phyloP scores from a whole-genome alignment of 2,329 filamentous ascomycete genomes.

The Chaetothyriales sp. region DNA sequence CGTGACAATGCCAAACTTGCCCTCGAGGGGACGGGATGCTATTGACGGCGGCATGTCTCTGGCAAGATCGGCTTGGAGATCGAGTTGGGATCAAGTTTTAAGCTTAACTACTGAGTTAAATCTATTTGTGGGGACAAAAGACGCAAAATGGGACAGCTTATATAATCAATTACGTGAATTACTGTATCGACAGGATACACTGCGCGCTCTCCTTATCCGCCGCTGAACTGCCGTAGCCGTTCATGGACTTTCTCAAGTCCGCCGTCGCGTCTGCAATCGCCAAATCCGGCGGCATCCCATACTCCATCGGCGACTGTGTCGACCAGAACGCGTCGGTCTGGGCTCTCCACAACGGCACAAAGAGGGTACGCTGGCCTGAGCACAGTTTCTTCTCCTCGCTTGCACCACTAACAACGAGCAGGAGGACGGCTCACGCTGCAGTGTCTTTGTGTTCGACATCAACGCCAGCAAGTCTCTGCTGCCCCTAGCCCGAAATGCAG shows the following conservation, averaged over 20 bases:
- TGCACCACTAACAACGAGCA: conserved; percentile 26
- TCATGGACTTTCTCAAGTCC: conserved; percentile 96
- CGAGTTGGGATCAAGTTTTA: too few relatives aligned
- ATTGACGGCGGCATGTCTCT: conserved; percentile 9
- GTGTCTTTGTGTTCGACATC: conserved; percentile 92
- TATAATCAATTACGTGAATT: not conserved
- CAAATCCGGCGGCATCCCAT: conserved; percentile 83
- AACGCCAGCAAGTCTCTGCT: conserved; percentile 63
- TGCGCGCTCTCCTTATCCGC: not conserved
- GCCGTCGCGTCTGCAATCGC: conserved; percentile 93
- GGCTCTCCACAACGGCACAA: conserved; percentile 90
- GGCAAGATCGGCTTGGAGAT: conserved; percentile 5
- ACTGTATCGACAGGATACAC: too few relatives aligned
- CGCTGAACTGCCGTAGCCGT: not conserved
- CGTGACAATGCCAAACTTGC: conserved; percentile 65
- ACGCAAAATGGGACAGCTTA: not conserved
- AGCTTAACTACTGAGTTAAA: too few relatives aligned
- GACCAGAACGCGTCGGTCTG: conserved; percentile 89
- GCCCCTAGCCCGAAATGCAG: conserved; percentile 78
- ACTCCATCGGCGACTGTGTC: conserved; percentile 80
- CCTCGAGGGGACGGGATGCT: conserved; percentile 38
- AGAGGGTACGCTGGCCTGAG: conserved; percentile 46
- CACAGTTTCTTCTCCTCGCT: not conserved
- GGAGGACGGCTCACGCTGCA: conserved; percentile 90
- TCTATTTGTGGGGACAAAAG: too few relatives aligned